Percentiles rank a stretch among this genome's conserved stretches.
These are phyloP conservation scores for Trametes meyenii DNA, from an alignment of 768 basidiomycete species.

Conservation along the genomic window DNA sequence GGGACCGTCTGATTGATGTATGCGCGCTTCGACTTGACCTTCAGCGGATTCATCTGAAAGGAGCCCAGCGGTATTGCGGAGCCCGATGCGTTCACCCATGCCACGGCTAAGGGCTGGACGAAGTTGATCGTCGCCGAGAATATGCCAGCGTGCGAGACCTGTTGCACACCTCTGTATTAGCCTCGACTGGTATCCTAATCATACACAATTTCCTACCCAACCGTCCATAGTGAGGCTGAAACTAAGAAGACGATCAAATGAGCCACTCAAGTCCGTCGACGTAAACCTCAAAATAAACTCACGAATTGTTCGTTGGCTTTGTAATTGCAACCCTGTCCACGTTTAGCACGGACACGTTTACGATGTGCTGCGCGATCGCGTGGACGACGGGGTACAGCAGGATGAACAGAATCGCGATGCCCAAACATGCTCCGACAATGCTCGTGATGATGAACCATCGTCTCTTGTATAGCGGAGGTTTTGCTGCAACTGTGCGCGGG, in stretches of 20 bases:
- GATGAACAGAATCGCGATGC: conserved; percentile 67
- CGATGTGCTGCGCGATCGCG: conserved; percentile 66
- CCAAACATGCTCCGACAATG: conserved; percentile 51
- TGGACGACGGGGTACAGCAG: conserved; percentile 67
- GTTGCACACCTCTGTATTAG: neutral
- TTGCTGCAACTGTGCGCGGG: conserved; percentile 10
- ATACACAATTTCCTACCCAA: conserved; percentile 43
- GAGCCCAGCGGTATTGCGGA: conserved; percentile 55
- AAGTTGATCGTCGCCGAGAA: conserved; percentile 67
- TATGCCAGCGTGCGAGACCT: conserved; percentile 70
- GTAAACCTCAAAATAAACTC: conserved; percentile 27
- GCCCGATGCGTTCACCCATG: conserved; percentile 55
- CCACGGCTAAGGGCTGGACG: conserved; percentile 55
- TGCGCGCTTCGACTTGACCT: conserved; percentile 58
- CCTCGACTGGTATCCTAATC: neutral
- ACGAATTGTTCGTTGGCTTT: conserved; percentile 57
- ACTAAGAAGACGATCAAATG: conserved; percentile 33
- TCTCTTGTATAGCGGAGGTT: conserved; percentile 58
- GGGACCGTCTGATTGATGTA: conserved; percentile 60
- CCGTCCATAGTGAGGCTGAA: conserved; percentile 57
- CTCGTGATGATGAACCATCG: conserved; percentile 65
- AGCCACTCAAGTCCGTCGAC: neutral
- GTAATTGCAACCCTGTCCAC: conserved; percentile 55
- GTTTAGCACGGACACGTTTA: conserved; percentile 57
- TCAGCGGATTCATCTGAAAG: conserved; percentile 51